Evolutionary conservation across 164 flowering plant genomes (phyloP), one percentile per base, ranked within the genome.

Genomic region (Vitis rotundifolia): DNA sequence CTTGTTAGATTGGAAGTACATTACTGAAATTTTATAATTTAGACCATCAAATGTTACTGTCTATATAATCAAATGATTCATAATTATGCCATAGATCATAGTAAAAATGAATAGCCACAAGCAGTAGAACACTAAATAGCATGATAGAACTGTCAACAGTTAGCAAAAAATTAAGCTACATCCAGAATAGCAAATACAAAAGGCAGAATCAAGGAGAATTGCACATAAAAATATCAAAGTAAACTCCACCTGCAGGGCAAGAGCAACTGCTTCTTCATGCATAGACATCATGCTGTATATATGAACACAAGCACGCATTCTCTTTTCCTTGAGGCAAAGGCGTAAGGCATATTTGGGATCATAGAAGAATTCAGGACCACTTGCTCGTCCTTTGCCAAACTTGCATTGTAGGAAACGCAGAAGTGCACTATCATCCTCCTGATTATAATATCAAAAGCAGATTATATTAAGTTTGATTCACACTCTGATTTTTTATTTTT

Each of bases 241-340:
- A 60, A 31, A 56, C 1, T 37, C 63, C 63, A 93, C 99, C 97
- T 87, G 93, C 28, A 95, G 83, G 63, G 98, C 97, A 77, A 95
- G 96, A 64, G 98, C 97, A 79, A 95, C 98, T 66, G 98, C 99
- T 79, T 95, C 99, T 87, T 93, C 98, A 85, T 95, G 99, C 99
- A 95, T 95, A 67, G 92, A 89, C 99, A 96, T 96, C 99, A 93
- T 93, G 82, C 98, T 90, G 74, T 93, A 96, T 78, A 96, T 93
- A 81, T 96, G 98, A 68, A 96, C 97, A 78, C 99, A 96, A 53
- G 99, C 98, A 60, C 99, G 97, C 94, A 92, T 93, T 64, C 97
- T 67, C 74, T 86, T 96, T 71, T 90, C 91, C 80, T 92, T 93
- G 57, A 96, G 94, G 71, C 99, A 96, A 68, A 96, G 91, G 49